Evolutionary conservation across 2,329 filamentous ascomycete species (phyloP).

Genomic region (Exophiala sp.): DNA sequence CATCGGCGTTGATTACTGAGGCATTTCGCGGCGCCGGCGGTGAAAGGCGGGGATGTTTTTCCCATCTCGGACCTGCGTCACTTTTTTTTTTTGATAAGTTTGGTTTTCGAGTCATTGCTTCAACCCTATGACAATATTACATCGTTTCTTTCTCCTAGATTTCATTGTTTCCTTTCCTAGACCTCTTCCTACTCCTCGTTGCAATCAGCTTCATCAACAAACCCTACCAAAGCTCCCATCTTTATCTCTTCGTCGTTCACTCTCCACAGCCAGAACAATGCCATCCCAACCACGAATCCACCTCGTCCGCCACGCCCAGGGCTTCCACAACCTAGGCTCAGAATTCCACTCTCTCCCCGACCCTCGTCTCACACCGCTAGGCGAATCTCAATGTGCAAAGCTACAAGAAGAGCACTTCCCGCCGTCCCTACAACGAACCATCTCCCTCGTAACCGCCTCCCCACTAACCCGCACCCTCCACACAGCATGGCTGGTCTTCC

Average conservation of each 20-base stretch:
- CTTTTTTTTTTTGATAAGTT: too few relatives aligned
- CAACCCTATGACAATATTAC: too few relatives aligned
- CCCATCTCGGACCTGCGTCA: too few relatives aligned
- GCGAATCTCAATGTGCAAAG: slow-evolving; percentile 67
- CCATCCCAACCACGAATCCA: slow-evolving; percentile 22
- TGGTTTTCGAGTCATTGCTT: too few relatives aligned
- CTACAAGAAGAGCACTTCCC: slow-evolving; percentile 59
- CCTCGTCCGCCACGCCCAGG: slow-evolving; percentile 46
- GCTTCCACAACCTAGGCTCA: slow-evolving; percentile 71
- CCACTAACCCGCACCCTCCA: slow-evolving; percentile 77
- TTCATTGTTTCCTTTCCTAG: not conserved
- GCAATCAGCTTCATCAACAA: not conserved
- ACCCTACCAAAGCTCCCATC: not conserved
- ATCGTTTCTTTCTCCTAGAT: not conserved
- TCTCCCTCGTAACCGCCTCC: slow-evolving; percentile 67
- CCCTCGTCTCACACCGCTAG: slow-evolving; percentile 72
- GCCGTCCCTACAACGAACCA: slow-evolving; percentile 44
- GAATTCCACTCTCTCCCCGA: slow-evolving; percentile 73
- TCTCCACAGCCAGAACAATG: slow-evolving; percentile 11
- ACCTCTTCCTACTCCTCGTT: not conserved
- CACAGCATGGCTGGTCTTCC: slow-evolving; percentile 70
- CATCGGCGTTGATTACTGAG: too few relatives aligned
- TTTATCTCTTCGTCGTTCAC: not conserved
- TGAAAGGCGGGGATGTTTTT: too few relatives aligned
- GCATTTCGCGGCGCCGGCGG: too few relatives aligned